These are phyloP conservation scores for Hypoxylon sp. DNA, from an alignment of 2,329 filamentous ascomycete genomes.

Conservation along the genomic window DNA sequence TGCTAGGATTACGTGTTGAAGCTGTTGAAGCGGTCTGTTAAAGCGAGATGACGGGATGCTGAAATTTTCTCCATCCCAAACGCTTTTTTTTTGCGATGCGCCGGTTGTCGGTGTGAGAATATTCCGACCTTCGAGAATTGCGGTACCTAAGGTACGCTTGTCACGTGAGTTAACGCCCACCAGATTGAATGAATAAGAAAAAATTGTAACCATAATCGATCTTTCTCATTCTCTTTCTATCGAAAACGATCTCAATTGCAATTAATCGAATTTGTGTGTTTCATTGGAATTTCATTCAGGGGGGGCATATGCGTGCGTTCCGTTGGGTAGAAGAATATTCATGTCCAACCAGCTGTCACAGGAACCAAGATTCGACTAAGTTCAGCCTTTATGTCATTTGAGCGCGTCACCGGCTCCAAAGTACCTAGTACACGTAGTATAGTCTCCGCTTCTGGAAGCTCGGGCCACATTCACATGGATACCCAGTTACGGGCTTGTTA, in stretches of 20 bases:
- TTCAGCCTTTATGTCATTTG: background rate
- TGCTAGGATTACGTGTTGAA: constrained; percentile 5
- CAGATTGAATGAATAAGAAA: background rate
- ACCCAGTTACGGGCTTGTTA: constrained; percentile 26
- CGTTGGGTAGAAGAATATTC: constrained; percentile 5
- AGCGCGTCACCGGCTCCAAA: constrained; percentile 15
- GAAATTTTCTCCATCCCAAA: constrained; percentile 3
- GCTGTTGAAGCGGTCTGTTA: constrained; percentile 1
- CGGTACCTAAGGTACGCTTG: background rate
- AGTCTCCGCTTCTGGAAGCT: constrained; percentile 17
- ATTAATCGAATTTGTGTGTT: background rate
- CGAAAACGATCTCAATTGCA: background rate
- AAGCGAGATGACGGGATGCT: constrained; percentile 28
- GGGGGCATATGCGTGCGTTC: too few species aligned
- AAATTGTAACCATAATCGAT: background rate
- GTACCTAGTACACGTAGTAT: constrained; percentile 20
- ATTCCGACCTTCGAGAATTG: constrained; percentile 10
- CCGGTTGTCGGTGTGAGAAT: constrained; percentile 19
- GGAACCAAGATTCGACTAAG: background rate
- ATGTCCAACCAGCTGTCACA: constrained; percentile 11
- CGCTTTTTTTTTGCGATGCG: constrained; percentile 7
- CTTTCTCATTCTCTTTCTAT: too few species aligned
- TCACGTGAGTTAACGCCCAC: constrained; percentile 11
- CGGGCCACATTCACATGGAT: constrained; percentile 23
- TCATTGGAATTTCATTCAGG: background rate